phyloP scores from a whole-genome alignment of 306 rosid species.

The Vicia sativa region DNA sequence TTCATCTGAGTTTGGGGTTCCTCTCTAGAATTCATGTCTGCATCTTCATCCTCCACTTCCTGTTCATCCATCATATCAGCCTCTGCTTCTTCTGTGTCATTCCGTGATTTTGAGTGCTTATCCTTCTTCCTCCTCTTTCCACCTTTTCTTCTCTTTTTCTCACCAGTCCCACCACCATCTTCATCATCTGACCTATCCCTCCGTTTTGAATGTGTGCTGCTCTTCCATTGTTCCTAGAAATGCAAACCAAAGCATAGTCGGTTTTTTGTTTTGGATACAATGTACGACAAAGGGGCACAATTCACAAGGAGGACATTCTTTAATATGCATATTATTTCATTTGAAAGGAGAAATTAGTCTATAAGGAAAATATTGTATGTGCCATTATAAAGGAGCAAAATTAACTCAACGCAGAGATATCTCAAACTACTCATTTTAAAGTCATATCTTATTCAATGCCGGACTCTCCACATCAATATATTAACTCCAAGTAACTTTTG shows the following conservation, averaged over 20 bases:
- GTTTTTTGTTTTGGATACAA: constrained; percentile 3
- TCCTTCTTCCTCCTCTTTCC: constrained; percentile 98
- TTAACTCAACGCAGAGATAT: neutral
- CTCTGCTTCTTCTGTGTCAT: constrained; percentile 78
- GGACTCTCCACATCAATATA: neutral
- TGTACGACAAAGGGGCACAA: constrained; percentile 4
- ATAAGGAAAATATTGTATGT: constrained; percentile 1
- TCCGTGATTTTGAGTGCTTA: constrained; percentile 69
- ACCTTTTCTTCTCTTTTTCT: constrained; percentile 79
- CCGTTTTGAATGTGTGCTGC: constrained; percentile 79
- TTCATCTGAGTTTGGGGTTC: constrained; percentile 47
- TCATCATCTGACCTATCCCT: constrained; percentile 91
- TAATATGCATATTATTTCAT: constrained; percentile 17
- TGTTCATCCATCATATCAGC: constrained; percentile 85
- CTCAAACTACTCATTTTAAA: neutral
- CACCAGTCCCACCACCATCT: constrained; percentile 76
- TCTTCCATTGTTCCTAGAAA: constrained; percentile 99
- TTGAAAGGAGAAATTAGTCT: constrained; percentile 19
- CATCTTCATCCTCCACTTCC: constrained; percentile 73
- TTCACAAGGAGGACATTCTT: constrained; percentile 25
- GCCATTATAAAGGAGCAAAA: neutral
- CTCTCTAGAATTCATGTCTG: constrained; percentile 56
- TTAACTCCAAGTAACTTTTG: constrained; percentile 13
- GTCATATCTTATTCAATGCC: neutral
- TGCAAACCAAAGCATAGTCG: constrained; percentile 24